Evolutionary conservation across 208 protist genomes (phyloP), one percentile per base, ranked within the genome.

Genomic region (Crithidia mellificae): DNA sequence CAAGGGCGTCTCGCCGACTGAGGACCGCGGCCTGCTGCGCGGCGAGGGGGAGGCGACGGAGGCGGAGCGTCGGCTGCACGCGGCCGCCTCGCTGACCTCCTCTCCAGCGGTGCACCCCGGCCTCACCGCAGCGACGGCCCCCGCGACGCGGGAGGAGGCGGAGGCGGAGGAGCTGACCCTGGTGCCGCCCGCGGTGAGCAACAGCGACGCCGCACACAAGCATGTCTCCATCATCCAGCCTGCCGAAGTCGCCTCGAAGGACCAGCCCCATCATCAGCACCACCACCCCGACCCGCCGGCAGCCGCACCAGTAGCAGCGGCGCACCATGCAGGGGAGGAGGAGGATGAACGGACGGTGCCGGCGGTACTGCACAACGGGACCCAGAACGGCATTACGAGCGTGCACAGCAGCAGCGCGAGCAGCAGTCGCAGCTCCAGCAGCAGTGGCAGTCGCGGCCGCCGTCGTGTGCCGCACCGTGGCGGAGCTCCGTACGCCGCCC

Each of bases 381-480:
- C 15, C 3, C 59, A 65, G 32, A 65, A 65, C 29, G 59, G 46
- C 46, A 65, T 65, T 47, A 55, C 46, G 4, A 65, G 59, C 32
- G 46, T 65, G 20, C 46, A 65, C 34, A 55, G 47, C 32, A 65
- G 59, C 46, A 65, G 24, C 6, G 44, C 5, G 22, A 65, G 47
- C 20, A 50, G 27, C n/a, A 65, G 59, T 34, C 19, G 46, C 59
- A 41, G 29, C 30, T n/a, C 12, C 41, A 52, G 41, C 41, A 52
- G 41, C 30, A 51, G 46, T 17, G 24, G n/a, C n/a, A n/a, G 8
- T 38, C 25, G 34, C 59, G 11, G 22, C 34, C 20, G 30, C 7
- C 22, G 29, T 20, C 43, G 58, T 24, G 32, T 32, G 1, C 29
- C 50, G 20, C 24, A 39, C 50, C 63, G 29, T 11, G 11, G 20